These are phyloP conservation scores for Hypoxylon rickii DNA, from an alignment of 495 filamentous ascomycete genomes.

Conservation along the genomic window DNA sequence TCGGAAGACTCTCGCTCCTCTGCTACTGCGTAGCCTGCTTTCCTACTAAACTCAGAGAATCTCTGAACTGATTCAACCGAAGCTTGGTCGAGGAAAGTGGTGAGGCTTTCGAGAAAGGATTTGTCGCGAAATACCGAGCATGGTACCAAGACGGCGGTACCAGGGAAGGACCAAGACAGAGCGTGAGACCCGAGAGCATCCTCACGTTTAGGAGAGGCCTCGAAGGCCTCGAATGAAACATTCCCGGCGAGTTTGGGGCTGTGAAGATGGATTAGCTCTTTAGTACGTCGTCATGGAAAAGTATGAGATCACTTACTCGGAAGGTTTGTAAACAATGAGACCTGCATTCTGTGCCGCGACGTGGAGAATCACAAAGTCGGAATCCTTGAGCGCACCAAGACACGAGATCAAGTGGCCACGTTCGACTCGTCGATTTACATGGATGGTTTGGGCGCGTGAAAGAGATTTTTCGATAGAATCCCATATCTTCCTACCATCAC, in stretches of 20 bases:
- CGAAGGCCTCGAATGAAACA: slow-evolving; percentile 57
- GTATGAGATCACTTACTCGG: slow-evolving; percentile 43
- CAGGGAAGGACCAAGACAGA: slow-evolving; percentile 58
- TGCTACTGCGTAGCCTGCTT: slow-evolving; percentile 48
- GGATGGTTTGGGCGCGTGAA: slow-evolving; percentile 33
- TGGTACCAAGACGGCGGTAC: slow-evolving; percentile 47
- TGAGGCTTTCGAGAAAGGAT: slow-evolving; percentile 53
- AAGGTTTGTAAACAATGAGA: slow-evolving; percentile 49
- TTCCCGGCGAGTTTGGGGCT: slow-evolving; percentile 17
- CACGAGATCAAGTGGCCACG: slow-evolving; percentile 40
- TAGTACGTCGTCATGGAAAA: no score
- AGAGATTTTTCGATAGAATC: slow-evolving; percentile 42
- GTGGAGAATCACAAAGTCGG: slow-evolving; percentile 50
- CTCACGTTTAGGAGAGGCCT: slow-evolving; percentile 55
- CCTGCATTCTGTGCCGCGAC: slow-evolving; percentile 60
- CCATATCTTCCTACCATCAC: slow-evolving; percentile 34
- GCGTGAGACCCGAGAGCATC: slow-evolving; percentile 45
- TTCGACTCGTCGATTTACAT: slow-evolving; percentile 42
- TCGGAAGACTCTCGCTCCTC: slow-evolving; percentile 60
- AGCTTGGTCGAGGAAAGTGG: slow-evolving; percentile 60
- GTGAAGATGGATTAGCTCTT: no score
- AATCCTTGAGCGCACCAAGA: slow-evolving; percentile 37
- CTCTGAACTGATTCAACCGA: slow-evolving; percentile 56
- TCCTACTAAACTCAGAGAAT: slow-evolving; percentile 55
- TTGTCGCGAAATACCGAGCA: slow-evolving; percentile 45